Conservation (phyloP, 2,329 filamentous ascomycete genomes). For the Aspergillus jensenii region DNA sequence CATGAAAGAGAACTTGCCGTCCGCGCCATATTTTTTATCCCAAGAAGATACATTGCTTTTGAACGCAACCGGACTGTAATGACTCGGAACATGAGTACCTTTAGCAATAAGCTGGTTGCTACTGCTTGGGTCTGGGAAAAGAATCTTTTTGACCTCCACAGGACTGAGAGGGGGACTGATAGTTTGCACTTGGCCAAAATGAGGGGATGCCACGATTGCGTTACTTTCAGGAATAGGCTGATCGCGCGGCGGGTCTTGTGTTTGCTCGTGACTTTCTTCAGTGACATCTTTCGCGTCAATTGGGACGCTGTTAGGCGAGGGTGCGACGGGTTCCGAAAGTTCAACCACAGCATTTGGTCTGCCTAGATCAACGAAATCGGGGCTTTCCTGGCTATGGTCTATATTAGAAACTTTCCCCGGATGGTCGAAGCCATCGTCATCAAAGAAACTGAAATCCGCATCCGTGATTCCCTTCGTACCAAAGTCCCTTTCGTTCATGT, state of each 20-base stretch:
- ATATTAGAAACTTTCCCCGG: conserved; percentile 18
- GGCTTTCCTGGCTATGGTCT: conserved; percentile 15
- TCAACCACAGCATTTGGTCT: conserved; percentile 15
- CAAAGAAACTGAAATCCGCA: conserved; percentile 66
- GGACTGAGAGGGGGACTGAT: conserved; percentile 44
- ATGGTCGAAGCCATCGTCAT: conserved; percentile 48
- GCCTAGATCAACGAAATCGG: conserved; percentile 14
- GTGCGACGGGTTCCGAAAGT: conserved; percentile 8
- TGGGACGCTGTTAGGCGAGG: neutral
- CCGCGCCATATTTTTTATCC: conserved; percentile 54
- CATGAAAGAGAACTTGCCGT: conserved; percentile 48
- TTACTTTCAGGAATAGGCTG: conserved; percentile 6
- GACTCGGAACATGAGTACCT: conserved; percentile 36
- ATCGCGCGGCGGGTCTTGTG: conserved; percentile 2
- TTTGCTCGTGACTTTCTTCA: conserved; percentile 1
- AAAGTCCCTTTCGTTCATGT: conserved; percentile 56
- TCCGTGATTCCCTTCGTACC: conserved; percentile 58
- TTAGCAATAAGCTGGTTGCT: conserved; percentile 8
- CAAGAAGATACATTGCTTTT: conserved; percentile 47
- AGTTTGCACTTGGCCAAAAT: conserved; percentile 24
- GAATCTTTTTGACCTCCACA: conserved; percentile 43
- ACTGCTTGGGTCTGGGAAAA: conserved; percentile 36
- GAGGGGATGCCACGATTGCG: conserved; percentile 12
- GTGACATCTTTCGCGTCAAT: neutral
- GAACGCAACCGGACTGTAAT: conserved; percentile 55